A percentile compares a stretch with the other conserved stretches of the same genome.
These are phyloP conservation scores for Termitomyces bulborhizus DNA, from an alignment of 768 basidiomycete species.

Conservation along the genomic window DNA sequence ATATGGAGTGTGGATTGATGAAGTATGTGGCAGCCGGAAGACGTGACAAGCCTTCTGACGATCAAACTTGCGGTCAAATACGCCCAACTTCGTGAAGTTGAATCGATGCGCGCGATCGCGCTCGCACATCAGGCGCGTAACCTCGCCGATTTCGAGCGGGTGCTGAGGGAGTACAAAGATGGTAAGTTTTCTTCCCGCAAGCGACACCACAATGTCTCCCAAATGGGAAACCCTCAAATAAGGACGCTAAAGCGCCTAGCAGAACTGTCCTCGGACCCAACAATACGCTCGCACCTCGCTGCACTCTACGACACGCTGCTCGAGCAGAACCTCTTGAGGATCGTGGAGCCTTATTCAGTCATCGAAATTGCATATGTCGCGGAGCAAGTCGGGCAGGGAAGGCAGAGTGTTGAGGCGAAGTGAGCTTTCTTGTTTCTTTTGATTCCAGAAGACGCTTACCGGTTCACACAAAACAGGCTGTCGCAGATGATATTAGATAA, in stretches of 20 bases:
- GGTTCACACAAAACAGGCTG: conserved; percentile 40
- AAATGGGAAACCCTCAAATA: no score
- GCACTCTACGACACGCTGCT: conserved; percentile 94
- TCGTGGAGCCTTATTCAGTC: conserved; percentile 92
- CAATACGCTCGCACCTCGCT: conserved; percentile 91
- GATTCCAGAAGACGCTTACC: not conserved
- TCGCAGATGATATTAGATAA: conserved; percentile 99
- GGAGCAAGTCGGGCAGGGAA: conserved; percentile 77
- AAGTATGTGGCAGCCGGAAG: conserved; percentile 64
- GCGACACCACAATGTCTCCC: no score
- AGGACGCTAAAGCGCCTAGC: not conserved
- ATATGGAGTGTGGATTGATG: not conserved
- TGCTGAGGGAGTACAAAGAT: conserved; percentile 78
- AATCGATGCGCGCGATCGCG: conserved; percentile 94
- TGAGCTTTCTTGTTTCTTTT: conserved; percentile 29
- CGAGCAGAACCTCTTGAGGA: conserved; percentile 90
- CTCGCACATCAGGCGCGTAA: conserved; percentile 90
- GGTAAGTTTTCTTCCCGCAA: conserved; percentile 32
- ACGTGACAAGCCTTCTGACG: conserved; percentile 79
- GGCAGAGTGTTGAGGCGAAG: conserved; percentile 90
- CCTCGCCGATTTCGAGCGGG: conserved; percentile 84
- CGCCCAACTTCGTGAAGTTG: conserved; percentile 81
- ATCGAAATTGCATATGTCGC: conserved; percentile 92
- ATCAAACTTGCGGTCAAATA: conserved; percentile 89
- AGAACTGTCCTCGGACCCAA: conserved; percentile 95